These are phyloP conservation scores for Aspergillus ellipticus DNA, from an alignment of 495 filamentous ascomycete species.

Conservation along the genomic window DNA sequence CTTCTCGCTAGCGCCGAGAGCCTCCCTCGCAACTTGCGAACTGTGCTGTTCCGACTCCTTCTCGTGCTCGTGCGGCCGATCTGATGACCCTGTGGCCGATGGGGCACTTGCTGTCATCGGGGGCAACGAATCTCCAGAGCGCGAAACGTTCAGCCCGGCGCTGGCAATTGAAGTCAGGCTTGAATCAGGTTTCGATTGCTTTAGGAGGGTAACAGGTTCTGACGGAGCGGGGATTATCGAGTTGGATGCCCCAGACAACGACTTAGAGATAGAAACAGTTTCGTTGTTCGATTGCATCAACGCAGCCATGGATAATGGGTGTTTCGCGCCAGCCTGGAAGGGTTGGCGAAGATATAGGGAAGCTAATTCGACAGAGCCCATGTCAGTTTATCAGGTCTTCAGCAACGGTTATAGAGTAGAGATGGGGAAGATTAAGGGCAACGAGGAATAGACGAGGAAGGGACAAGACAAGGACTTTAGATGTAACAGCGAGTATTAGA, in stretches of 20 bases:
- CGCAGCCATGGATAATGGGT: conserved; percentile 43
- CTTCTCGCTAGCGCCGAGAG: conserved; percentile 42
- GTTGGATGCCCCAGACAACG: conserved; percentile 27
- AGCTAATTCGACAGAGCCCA: conserved; percentile 61
- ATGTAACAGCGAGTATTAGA: not conserved
- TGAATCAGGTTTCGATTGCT: conserved; percentile 40
- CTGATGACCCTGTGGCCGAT: conserved; percentile 18
- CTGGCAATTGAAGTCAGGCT: conserved; percentile 45
- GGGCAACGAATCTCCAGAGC: conserved; percentile 31
- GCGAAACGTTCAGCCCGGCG: conserved; percentile 44
- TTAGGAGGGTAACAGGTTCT: conserved; percentile 34
- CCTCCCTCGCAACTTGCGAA: conserved; percentile 44
- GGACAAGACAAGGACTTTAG: conserved; percentile 1
- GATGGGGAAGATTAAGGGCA: too few relatives aligned
- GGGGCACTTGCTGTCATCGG: conserved; percentile 30
- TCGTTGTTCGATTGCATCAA: conserved; percentile 48
- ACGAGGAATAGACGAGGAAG: conserved; percentile 22
- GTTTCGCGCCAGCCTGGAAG: conserved; percentile 32
- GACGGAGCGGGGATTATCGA: conserved; percentile 28
- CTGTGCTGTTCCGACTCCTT: conserved; percentile 37
- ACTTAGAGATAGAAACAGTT: conserved; percentile 38
- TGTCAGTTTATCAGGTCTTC: conserved; percentile 48
- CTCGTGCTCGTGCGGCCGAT: conserved; percentile 33
- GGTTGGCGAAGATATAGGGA: conserved; percentile 53
- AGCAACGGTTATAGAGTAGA: conserved; percentile 41